Evolutionary conservation across 139 green algal species (phyloP).

Genomic region (Haematococcus sp.): DNA sequence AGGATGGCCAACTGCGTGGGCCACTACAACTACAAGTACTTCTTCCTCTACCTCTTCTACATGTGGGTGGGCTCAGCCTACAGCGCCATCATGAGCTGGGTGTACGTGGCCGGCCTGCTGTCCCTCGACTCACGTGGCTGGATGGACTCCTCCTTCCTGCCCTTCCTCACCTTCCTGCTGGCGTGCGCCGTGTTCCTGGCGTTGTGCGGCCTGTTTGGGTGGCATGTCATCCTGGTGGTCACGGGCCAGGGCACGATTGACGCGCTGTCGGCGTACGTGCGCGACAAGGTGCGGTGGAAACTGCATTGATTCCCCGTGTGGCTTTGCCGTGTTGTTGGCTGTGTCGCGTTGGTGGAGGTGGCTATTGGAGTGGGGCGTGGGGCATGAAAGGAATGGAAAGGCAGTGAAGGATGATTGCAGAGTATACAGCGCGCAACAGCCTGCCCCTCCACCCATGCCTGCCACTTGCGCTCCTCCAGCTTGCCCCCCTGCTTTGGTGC

Average conservation of each 20-base stretch:
- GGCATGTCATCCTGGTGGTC: constrained; percentile 61
- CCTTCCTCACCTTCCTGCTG: constrained; percentile 21
- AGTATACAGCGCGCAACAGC: no score
- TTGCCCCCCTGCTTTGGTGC: no score
- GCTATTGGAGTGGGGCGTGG: no score
- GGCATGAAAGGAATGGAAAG: no score
- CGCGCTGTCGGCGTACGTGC: neutral
- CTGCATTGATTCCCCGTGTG: constrained; percentile 8
- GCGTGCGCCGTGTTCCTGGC: constrained; percentile 29
- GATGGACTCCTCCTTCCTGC: neutral
- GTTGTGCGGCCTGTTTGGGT: constrained; percentile 44
- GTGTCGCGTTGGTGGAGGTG: no score
- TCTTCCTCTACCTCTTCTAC: constrained; percentile 75
- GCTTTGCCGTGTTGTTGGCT: no score
- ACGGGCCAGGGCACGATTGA: constrained; percentile 63
- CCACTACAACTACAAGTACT: constrained; percentile 73
- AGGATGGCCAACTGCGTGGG: constrained; percentile 81
- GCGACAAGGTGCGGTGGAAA: neutral
- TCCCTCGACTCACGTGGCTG: neutral
- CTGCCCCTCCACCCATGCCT: no score
- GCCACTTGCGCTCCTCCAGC: no score
- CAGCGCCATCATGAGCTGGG: constrained; percentile 13
- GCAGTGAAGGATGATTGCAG: no score
- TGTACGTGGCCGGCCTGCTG: constrained; percentile 13
- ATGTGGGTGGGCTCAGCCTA: constrained; percentile 39